Evolutionary conservation across 495 filamentous ascomycete species (phyloP).

Genomic region (Aspergillus ostianus): DNA sequence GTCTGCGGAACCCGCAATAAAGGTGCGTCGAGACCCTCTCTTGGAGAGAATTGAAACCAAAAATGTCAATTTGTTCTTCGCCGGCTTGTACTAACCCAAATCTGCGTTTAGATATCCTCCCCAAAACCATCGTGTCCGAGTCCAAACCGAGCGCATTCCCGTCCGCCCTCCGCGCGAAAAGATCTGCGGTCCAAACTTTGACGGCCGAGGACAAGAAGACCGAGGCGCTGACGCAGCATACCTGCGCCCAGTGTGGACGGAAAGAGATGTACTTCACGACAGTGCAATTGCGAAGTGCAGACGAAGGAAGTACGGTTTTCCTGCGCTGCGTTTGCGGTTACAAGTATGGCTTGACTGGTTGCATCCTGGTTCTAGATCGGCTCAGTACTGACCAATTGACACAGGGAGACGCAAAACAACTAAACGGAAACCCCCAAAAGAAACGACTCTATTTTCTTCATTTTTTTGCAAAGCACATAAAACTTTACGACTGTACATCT

Average conservation of each 20-base stretch:
- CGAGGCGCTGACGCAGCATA: conserved; percentile 65
- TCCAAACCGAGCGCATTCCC: conserved; percentile 87
- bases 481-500: conserved; percentile 19
- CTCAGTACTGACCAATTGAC: conserved; percentile 19
- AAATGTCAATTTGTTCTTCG: conserved; percentile 1
- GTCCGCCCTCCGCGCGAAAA: conserved; percentile 79
- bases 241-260: conserved; percentile 77
- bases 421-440: conserved; percentile 19
- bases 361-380: conserved; percentile 7
- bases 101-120: conserved; percentile 62
- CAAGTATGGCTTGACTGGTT: conserved; percentile 56
- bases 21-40: conserved; percentile 49
- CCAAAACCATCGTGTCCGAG: conserved; percentile 75
- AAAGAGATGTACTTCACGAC: conserved; percentile 83
- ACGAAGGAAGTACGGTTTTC: conserved; percentile 91
- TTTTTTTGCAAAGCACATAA: neutral
- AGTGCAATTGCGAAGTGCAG: conserved; percentile 84
- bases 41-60: neutral
- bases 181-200: conserved; percentile 79
- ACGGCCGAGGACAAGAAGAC: conserved; percentile 76
- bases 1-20: conserved; percentile 81
- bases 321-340: conserved; percentile 83
- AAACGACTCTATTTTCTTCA: conserved; percentile 16
- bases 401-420: conserved; percentile 45
- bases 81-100: conserved; percentile 6